Base-by-base conservation (phyloP, 2,329 filamentous ascomycete species). In the Ophiostoma novo-ulmi region DNA sequence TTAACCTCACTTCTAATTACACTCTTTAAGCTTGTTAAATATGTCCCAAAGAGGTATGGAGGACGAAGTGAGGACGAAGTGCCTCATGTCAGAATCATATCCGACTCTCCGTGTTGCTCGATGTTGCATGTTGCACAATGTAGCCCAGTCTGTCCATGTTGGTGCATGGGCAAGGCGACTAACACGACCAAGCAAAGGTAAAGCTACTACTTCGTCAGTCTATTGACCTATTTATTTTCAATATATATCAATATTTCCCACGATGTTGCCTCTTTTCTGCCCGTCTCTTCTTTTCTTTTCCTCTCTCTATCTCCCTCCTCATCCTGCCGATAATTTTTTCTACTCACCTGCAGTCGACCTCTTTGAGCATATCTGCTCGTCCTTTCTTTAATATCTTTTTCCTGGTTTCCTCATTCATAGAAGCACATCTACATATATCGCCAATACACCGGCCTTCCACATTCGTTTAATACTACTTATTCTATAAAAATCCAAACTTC, bases 331-430 rank as follows among this genome's bases (percentile, higher is more conserved):
- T 7, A 26, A 11, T 10, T 22, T 58, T 58, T 22, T 58, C 52
- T 58, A 58, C 55, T 35, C 26, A 7, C 26, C 55, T 61, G 55
- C 55, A 35, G 55, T 38, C 35, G 31, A 38, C 35, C 31, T 38
- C 35, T 38, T 38, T 64, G 72, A 72, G 72, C 70, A 73, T 69
- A 6, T 71, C 14, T 73, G 72, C 71, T 73, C 72, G 72, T 73
- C 72, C 73, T 69, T 68, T 74, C 73, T 44, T 73, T 73, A 35
- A 10, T 64, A n/a, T 65, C 20, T 31, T 72, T 65, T 69, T n/a
- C 20, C 26, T 36, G 13, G 20, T 63, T 14, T 20, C 22, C 26
- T 61, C 55, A 11, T 61, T 55, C 48, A 3, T 6, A 35, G 55
- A 61, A 13, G 26, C 55, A 11, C 31, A n/a, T 61, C 22, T 61